Evolutionary conservation across 192 early-diverging fungal species (phyloP).

Genomic region (Coemansia sp.): DNA sequence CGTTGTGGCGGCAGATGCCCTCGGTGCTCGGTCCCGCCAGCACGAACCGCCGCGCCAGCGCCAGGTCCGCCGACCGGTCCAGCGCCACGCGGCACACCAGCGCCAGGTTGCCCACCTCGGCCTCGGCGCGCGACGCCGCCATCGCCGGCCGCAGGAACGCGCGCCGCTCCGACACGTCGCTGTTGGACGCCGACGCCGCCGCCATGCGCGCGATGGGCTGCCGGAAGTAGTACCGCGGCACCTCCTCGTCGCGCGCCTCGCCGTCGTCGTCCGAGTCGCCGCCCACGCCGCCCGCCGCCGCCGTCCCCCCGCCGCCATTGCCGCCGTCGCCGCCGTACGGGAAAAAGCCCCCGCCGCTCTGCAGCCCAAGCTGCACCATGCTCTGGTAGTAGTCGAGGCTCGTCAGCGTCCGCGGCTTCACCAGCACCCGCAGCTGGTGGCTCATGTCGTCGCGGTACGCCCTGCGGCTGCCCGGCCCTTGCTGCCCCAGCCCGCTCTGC

Average conservation of each 20-base stretch:
- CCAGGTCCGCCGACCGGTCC: constrained; percentile 20
- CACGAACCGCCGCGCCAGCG: constrained; percentile 34
- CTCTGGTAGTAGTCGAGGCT: constrained; percentile 30
- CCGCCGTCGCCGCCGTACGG: constrained; percentile 4
- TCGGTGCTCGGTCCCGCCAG: constrained; percentile 14
- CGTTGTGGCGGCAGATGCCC: constrained; percentile 40
- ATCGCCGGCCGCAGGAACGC: constrained; percentile 12
- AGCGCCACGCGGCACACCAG: constrained; percentile 7
- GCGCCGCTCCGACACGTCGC: constrained; percentile 1
- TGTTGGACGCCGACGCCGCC: neutral
- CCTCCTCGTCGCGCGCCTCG: constrained; percentile 36
- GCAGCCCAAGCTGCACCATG: constrained; percentile 35
- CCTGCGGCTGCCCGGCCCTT: constrained; percentile 3
- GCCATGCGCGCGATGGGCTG: neutral
- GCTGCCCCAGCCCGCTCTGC: constrained; percentile 1
- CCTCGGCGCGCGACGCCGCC: neutral
- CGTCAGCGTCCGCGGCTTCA: constrained; percentile 33
- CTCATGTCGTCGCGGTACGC: constrained; percentile 29
- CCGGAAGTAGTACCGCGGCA: constrained; percentile 42
- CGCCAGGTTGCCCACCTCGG: constrained; percentile 40
- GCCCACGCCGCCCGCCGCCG: neutral
- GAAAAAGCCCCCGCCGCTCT: constrained; percentile 26
- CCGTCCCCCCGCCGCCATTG: neutral
- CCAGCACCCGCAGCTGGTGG: constrained; percentile 32
- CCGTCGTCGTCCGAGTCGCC: constrained; percentile 15